Percentiles rank a stretch among this genome's conserved stretches.
Evolutionary conservation across 495 filamentous ascomycete species (phyloP).

Genomic region (Cercophora newfieldiana): DNA sequence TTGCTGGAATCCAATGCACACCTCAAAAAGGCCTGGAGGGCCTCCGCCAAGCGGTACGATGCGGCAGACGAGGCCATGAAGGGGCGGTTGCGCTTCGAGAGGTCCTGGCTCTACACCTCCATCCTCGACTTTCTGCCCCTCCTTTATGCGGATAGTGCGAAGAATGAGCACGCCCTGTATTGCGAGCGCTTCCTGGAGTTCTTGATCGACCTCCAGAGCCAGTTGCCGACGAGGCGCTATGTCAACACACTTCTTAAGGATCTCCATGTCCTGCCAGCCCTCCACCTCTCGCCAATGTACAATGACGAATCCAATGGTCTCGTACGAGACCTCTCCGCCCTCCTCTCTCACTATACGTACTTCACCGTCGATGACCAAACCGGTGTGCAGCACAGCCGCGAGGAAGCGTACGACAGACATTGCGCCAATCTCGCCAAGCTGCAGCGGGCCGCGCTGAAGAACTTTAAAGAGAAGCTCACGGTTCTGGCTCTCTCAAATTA

Average conservation of each 20-base stretch:
- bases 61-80: slow-evolving; percentile 78
- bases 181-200: slow-evolving; percentile 94
- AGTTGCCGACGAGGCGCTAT: slow-evolving; percentile 90
- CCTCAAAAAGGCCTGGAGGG: slow-evolving; percentile 87
- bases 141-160: slow-evolving; percentile 59
- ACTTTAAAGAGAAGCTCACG: slow-evolving; percentile 87
- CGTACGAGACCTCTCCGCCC: slow-evolving; percentile 74
- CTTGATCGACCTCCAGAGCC: slow-evolving; percentile 85
- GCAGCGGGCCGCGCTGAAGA: slow-evolving; percentile 76
- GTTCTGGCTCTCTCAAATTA: slow-evolving; percentile 92
- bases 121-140: slow-evolving; percentile 78
- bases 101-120: slow-evolving; percentile 89
- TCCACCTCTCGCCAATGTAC: slow-evolving; percentile 77
- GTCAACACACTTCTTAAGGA: slow-evolving; percentile 91
- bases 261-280: slow-evolving; percentile 80
- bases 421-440: slow-evolving; percentile 73
- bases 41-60: slow-evolving; percentile 81
- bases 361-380: slow-evolving; percentile 93
- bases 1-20: slow-evolving; percentile 68
- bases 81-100: slow-evolving; percentile 82
- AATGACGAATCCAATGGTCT: slow-evolving; percentile 71
- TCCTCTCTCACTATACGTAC: slow-evolving; percentile 80
- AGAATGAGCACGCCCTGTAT: slow-evolving; percentile 70
- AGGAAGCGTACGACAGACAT: slow-evolving; percentile 77
- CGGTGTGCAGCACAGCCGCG: slow-evolving; percentile 67